Conservation (phyloP, 805 yeast species). For the Cephaloascus fragrans region DNA sequence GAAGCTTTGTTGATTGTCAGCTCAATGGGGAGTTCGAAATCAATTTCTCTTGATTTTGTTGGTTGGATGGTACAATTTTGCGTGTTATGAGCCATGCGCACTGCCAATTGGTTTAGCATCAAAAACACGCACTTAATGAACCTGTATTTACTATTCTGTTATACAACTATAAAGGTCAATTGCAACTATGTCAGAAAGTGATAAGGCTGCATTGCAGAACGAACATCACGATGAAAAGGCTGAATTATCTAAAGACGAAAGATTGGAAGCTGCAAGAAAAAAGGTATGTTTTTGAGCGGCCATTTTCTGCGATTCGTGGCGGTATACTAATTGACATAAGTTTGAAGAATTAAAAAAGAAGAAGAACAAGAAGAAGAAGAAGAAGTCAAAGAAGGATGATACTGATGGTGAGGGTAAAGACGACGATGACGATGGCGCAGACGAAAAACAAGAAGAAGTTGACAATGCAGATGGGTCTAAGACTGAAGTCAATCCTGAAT, state of each 20-base stretch:
- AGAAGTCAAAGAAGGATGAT: slow-evolving; percentile 31
- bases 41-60: too few species aligned
- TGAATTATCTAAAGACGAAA: slow-evolving; percentile 41
- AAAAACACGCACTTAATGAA: too few species aligned
- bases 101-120: too few species aligned
- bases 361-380: slow-evolving; percentile 43
- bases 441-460: background rate
- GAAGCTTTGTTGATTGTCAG: too few species aligned
- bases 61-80: too few species aligned
- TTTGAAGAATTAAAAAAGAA: slow-evolving; percentile 58
- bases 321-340: slow-evolving; percentile 9
- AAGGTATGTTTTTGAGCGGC: slow-evolving; percentile 24
- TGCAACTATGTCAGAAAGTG: too few species aligned
- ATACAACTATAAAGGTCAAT: too few species aligned
- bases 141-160: too few species aligned
- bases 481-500: slow-evolving; percentile 3
- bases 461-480: background rate
- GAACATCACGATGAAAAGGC: slow-evolving; percentile 10
- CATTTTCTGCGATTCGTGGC: background rate
- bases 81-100: too few species aligned
- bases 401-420: background rate
- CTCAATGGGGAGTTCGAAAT: too few species aligned
- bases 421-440: slow-evolving; percentile 5
- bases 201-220: too few species aligned
- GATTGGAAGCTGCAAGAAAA: slow-evolving; percentile 67